A percentile compares a stretch with the other conserved stretches of the same genome.
These are phyloP conservation scores for Hamamelis virginiana DNA, from an alignment of 164 flowering plant species.

Conservation along the genomic window DNA sequence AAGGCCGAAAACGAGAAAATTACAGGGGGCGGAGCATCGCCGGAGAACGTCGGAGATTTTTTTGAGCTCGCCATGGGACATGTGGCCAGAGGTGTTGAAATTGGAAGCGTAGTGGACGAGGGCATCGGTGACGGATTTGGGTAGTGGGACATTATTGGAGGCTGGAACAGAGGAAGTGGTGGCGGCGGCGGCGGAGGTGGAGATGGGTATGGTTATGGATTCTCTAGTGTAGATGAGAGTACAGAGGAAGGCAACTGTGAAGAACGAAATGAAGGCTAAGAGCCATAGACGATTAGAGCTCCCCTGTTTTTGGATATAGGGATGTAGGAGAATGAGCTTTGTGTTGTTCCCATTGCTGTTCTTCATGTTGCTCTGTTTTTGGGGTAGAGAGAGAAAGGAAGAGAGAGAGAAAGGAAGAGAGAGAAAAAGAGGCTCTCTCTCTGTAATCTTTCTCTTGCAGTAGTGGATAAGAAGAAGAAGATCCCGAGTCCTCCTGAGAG, in stretches of 20 bases:
- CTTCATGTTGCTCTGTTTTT: slow-evolving; percentile 36
- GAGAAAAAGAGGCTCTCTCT: not conserved
- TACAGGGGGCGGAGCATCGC: slow-evolving; percentile 44
- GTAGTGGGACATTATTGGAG: slow-evolving; percentile 11
- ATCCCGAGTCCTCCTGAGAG: not conserved
- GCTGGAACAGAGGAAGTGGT: slow-evolving; percentile 2
- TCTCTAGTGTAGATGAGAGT: slow-evolving; percentile 58
- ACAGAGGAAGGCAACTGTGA: slow-evolving; percentile 56
- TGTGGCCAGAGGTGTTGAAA: slow-evolving; percentile 40
- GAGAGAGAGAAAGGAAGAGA: slow-evolving; percentile 9
- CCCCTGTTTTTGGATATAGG: slow-evolving; percentile 69
- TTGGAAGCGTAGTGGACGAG: slow-evolving; percentile 44
- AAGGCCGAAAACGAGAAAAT: slow-evolving; percentile 45
- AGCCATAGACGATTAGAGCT: slow-evolving; percentile 57
- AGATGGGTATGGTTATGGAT: slow-evolving; percentile 22
- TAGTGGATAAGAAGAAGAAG: not conserved
- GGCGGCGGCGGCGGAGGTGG: slow-evolving; percentile 20
- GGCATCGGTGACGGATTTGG: slow-evolving; percentile 36
- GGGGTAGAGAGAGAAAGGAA: not conserved
- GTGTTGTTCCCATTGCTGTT: slow-evolving; percentile 42
- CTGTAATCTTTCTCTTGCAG: too few relatives aligned
- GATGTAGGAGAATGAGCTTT: slow-evolving; percentile 74
- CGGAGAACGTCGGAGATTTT: slow-evolving; percentile 39
- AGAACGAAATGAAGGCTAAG: slow-evolving; percentile 51
- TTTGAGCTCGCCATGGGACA: slow-evolving; percentile 39